Evolutionary conservation across 768 basidiomycete species (phyloP), one percentile per base, ranked within the genome.

Genomic region (Pisolithus orientalis): DNA sequence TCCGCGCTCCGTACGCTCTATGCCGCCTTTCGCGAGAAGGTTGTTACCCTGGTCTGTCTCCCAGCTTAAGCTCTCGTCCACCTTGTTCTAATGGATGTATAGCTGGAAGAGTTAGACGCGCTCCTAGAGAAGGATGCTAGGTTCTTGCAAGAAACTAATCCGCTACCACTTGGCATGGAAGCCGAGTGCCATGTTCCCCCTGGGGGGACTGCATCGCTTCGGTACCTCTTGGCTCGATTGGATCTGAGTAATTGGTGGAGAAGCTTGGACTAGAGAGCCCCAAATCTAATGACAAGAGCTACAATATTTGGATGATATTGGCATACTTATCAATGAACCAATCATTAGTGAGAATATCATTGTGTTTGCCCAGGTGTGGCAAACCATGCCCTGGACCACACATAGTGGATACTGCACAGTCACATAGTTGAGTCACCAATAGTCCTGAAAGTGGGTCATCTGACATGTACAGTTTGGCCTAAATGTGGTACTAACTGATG

Each of bases 231-330:
- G 17, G 62, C 79, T 16, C 73, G 76, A 32, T 61, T 85, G 34
- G 80, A 80, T 57, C 65, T 80, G 29, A 75, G 71, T 4, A 75
- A 80, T 6, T 86, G 82, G 82, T 85, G 84, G 85, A 62, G 34
- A 34, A 34, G 13, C 11, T 13, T 14, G 34, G 34, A 14, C 31
- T 32, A 32, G 31, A 9, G 31, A 9, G 10, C 31, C 11, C 11
- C 10, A 1, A 4, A 32, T 32, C 31, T 32, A 32, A 34, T 34
- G 34, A 14, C 13, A 34, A 34, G 21, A 34, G 34, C 11, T 34
- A 11, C 34, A 34, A 34, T 34, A 11, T 14, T 34, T 34, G 34
- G 34, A 3, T 14, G 10, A 34, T 34, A 34, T 13, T 34, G 11
- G 11, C 34, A 34, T 14, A 11, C 34, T 34, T 34, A 13, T 34